A percentile compares a stretch with the other conserved stretches of the same genome.
These are phyloP conservation scores for Termitomyces sp. DNA, from an alignment of 768 basidiomycete species.

Conservation along the genomic window DNA sequence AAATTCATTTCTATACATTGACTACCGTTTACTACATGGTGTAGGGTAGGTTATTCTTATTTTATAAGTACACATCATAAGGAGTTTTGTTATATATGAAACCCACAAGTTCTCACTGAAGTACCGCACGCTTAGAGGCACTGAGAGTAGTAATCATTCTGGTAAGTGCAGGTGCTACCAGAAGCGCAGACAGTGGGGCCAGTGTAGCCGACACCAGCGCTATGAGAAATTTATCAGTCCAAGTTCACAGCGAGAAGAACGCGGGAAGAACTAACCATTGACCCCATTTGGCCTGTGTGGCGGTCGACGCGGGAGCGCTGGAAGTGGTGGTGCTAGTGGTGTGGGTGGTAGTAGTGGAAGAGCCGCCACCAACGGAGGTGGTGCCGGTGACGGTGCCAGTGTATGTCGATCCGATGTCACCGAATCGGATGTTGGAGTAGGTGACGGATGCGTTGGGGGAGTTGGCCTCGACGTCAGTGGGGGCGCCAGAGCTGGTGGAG, in stretches of 20 bases:
- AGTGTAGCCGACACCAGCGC: constrained; percentile 1
- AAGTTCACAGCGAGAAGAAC: neutral
- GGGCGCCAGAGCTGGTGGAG: constrained; percentile 33
- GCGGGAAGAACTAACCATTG: neutral
- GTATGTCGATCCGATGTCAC: constrained; percentile 8
- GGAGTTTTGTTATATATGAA: neutral
- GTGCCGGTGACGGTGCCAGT: constrained; percentile 2
- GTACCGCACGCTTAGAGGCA: neutral
- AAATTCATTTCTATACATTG: neutral
- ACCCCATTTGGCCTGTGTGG: constrained; percentile 1
- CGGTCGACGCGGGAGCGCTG: neutral
- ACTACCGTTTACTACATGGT: neutral
- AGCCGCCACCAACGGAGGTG: neutral
- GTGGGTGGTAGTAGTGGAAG: neutral
- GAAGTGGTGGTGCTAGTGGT: neutral
- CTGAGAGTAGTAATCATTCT: constrained; percentile 2
- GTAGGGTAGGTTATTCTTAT: neutral
- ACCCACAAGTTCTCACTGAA: neutral
- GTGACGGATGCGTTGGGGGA: constrained; percentile 21
- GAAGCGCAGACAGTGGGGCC: constrained; percentile 1
- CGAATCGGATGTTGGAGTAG: constrained; percentile 32
- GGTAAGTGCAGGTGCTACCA: constrained; percentile 5
- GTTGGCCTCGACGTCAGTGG: constrained; percentile 29
- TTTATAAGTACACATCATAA: neutral
- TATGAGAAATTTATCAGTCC: neutral